These are phyloP conservation scores for Puccinia hordei DNA, from an alignment of 1,284 basidiomycete genomes.

Conservation along the genomic window DNA sequence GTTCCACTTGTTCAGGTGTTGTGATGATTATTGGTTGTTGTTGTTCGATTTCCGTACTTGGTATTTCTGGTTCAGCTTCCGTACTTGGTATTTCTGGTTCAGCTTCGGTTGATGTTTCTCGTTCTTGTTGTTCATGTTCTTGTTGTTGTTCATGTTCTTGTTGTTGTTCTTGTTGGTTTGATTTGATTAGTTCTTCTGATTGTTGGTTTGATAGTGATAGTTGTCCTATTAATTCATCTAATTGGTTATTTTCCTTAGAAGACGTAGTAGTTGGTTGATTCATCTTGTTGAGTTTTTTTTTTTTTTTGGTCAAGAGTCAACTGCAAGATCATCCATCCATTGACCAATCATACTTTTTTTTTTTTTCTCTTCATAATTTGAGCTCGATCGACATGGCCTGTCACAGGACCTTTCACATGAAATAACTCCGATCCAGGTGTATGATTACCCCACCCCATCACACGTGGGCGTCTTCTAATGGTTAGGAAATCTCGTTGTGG, in stretches of 20 bases:
- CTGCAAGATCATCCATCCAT: too few relatives aligned
- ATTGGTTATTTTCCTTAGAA: too few relatives aligned
- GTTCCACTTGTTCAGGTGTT: neutral
- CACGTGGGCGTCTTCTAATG: slow-evolving; percentile 49
- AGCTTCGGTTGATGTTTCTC: neutral
- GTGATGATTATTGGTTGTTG: neutral
- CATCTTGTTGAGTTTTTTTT: too few relatives aligned
- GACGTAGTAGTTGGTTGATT: neutral
- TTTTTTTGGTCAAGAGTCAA: neutral
- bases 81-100: too few relatives aligned
- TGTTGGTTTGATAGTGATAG: neutral
- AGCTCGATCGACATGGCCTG: slow-evolving; percentile 2
- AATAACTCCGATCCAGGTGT: too few relatives aligned
- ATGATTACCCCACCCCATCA: too few relatives aligned
- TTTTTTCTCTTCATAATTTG: too few relatives aligned
- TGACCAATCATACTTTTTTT: neutral
- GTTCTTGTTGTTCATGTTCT: neutral
- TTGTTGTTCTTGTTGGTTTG: neutral
- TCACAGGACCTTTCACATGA: neutral
- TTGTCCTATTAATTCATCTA: slow-evolving; percentile 10
- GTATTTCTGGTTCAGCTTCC: too few relatives aligned
- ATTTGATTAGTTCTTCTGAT: neutral
- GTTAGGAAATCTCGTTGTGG: slow-evolving; percentile 51
- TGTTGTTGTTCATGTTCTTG: neutral
- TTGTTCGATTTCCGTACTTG: neutral